Evolutionary conservation across 768 basidiomycete species (phyloP), one percentile per base, ranked within the genome.

Genomic region (Termitomyces sp.): DNA sequence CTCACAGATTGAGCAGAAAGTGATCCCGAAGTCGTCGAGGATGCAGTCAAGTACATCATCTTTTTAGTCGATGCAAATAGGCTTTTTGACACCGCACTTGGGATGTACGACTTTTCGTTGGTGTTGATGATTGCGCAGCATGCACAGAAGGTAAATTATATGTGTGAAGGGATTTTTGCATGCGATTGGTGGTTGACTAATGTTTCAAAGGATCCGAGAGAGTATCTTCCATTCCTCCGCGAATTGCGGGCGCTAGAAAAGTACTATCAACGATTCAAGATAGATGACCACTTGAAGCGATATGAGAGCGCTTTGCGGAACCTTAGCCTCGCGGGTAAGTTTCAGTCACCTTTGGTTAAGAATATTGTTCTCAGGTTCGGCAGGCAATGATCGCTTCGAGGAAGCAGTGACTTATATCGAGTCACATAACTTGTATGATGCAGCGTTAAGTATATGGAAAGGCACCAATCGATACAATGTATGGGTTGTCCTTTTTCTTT

Each of bases 91-190:
- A 90, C 91, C 11, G 97, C 97, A 1, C 81, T 99, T 32, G 97
- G 97, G 19, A 98, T 98, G 95, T 99, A 99, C 67, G 95, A 99
- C 71, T 98, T 98, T 75, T 87, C 91, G 29, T 77, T 99, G 17
- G 96, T 98, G 7, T 76, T 98, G 23, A 88, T 98, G 87, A 84
- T 99, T 41, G 95, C 97, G 1, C 97, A 98, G 68, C 89, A 97
- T 66, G 90, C 96, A 46, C 95, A 98, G 69, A 97, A 96, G 83
- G 95, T 94, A 35, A n/a, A n/a, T n/a, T n/a, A n/a, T n/a, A n/a
- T n/a, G n/a, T 21, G 69, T 62, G 1, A 0, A 42, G 16, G 51
- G 48, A 8, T 21, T 25, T 6, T 11, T 17, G 16, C 10, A 48
- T 48, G 4, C 8, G 1, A 11, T 37, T 27, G 4, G 14, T 27